Percentiles rank a stretch among this genome's conserved stretches.
Conservation (phyloP, 768 basidiomycete genomes). For the Tremella yokohamensis region DNA sequence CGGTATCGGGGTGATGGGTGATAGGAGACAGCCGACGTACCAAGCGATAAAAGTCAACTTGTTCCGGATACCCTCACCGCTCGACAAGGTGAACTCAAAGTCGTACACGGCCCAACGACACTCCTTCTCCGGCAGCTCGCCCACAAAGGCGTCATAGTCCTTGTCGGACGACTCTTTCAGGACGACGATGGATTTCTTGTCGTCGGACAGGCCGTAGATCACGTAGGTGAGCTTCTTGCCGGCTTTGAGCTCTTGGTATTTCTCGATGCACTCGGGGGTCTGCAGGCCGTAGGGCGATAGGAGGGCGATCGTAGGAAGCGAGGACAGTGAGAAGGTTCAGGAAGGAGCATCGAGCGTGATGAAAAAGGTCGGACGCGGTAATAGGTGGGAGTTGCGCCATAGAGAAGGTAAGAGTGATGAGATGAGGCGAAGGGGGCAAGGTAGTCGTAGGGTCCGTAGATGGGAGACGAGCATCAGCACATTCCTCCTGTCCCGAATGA, state of each 20-base stretch:
- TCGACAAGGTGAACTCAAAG: slow-evolving; percentile 66
- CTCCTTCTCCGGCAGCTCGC: slow-evolving; percentile 66
- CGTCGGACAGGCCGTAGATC: slow-evolving; percentile 62
- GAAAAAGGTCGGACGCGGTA: neutral
- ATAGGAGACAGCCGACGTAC: slow-evolving; percentile 56
- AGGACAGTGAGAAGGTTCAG: slow-evolving; percentile 14
- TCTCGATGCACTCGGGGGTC: slow-evolving; percentile 64
- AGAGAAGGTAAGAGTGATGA: neutral
- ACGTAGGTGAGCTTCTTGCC: slow-evolving; percentile 77
- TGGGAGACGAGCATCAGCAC: neutral
- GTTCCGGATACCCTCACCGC: slow-evolving; percentile 69
- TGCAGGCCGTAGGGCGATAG: slow-evolving; percentile 33
- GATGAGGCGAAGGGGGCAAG: neutral
- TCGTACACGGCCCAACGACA: slow-evolving; percentile 93
- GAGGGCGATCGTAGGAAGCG: neutral
- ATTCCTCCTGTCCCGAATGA: neutral
- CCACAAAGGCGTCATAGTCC: slow-evolving; percentile 70
- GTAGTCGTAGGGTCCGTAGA: neutral
- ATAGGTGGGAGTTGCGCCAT: neutral
- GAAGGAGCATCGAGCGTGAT: neutral
- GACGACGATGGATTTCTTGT: slow-evolving; percentile 65
- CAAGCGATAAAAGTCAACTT: slow-evolving; percentile 82
- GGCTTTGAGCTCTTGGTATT: slow-evolving; percentile 70
- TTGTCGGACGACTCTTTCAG: slow-evolving; percentile 60
- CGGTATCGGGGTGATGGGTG: neutral